Percentiles rank a stretch among this genome's conserved stretches.
phyloP scores from a whole-genome alignment of 306 rosid genomes.

The Spatholobus suberectus region DNA sequence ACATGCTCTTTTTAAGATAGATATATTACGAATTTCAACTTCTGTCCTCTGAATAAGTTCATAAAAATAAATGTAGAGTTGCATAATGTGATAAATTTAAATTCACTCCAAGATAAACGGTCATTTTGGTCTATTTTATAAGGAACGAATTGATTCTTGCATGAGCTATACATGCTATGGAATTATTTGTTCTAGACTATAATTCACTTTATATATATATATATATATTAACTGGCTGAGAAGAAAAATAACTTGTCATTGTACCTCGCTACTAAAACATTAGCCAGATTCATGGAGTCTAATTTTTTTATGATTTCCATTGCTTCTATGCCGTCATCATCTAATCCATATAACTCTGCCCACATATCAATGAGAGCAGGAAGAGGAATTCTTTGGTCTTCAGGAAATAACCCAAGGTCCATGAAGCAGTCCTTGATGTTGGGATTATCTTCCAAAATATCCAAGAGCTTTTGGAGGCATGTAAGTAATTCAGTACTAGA shows the following conservation, averaged over 20 bases:
- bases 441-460: slow-evolving; percentile 48
- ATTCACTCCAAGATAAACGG: background rate
- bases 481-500: slow-evolving; percentile 46
- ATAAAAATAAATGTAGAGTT: background rate
- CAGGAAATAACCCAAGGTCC: slow-evolving; percentile 77
- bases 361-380: slow-evolving; percentile 63
- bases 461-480: slow-evolving; percentile 53
- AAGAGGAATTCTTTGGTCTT: slow-evolving; percentile 62
- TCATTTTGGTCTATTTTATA: background rate
- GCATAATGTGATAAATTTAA: background rate
- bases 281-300: slow-evolving; percentile 54
- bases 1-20: background rate
- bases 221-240: background rate
- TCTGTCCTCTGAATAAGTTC: background rate
- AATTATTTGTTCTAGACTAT: background rate
- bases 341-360: slow-evolving; percentile 53
- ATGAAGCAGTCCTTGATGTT: slow-evolving; percentile 65
- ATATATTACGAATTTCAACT: background rate
- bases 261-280: slow-evolving; percentile 61
- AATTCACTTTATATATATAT: background rate
- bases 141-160: background rate
- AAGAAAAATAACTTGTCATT: background rate
- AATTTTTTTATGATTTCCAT: slow-evolving; percentile 42
- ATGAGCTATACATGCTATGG: background rate
- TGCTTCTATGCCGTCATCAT: slow-evolving; percentile 46